Conservation (phyloP, 208 protist genomes). For the Trypanosoma avium region DNA sequence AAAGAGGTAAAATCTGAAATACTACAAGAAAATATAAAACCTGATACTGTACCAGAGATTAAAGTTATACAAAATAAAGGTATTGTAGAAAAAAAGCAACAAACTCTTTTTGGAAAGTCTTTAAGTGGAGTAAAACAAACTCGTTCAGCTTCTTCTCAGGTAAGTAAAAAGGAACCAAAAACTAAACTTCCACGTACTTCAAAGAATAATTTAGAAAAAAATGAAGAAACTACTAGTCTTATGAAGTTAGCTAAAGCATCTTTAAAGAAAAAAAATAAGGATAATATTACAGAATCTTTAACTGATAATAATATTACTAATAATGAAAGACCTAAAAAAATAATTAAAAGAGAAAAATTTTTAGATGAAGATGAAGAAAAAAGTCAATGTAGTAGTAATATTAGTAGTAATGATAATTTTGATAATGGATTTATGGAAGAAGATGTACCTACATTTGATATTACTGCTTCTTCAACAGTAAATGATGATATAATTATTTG, state of each 20-base stretch:
- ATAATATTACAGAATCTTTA: neutral
- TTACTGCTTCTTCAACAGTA: slow-evolving; percentile 31
- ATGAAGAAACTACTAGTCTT: slow-evolving; percentile 47
- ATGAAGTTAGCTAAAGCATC: slow-evolving; percentile 74
- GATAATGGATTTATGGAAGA: slow-evolving; percentile 28
- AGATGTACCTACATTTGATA: slow-evolving; percentile 35
- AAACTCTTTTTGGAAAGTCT: slow-evolving; percentile 44
- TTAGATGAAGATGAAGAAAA: slow-evolving; percentile 30
- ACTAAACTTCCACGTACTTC: slow-evolving; percentile 18
- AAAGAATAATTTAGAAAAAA: slow-evolving; percentile 29
- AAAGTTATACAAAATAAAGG: too few species aligned
- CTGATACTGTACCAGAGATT: too few species aligned
- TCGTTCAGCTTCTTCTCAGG: neutral
- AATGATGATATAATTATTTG: slow-evolving; percentile 85
- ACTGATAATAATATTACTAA: neutral
- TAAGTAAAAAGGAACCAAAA: slow-evolving; percentile 6
- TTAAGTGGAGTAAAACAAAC: slow-evolving; percentile 27
- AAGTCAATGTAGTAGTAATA: neutral
- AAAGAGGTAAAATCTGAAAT: too few species aligned
- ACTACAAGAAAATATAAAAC: too few species aligned
- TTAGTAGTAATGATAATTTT: neutral
- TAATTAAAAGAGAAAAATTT: neutral
- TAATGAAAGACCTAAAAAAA: neutral
- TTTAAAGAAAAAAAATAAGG: slow-evolving; percentile 24
- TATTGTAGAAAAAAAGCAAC: slow-evolving; percentile 12